Base-by-base conservation (phyloP, 1,139 yeast genomes). In the Lodderomyces pseudojiufengensis region DNA sequence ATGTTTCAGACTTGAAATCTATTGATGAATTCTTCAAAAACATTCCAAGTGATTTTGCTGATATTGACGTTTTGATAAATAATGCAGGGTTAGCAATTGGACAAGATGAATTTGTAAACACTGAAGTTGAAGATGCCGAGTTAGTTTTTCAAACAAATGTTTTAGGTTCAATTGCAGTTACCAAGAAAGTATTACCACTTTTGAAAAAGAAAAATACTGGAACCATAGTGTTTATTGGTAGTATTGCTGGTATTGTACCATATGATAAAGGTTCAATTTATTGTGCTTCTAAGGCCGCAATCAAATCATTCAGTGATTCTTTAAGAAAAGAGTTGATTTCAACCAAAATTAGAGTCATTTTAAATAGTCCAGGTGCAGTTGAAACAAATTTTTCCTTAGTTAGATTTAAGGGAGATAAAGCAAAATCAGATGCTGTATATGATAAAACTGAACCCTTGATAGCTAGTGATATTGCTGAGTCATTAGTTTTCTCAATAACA, bases 31-130 rank as follows among this genome's bases (percentile, higher is more conserved):
- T 78, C 49, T 61, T 85, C 34, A 57, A 60, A 3, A 46, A 46
- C 11, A 54, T 78, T 33, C 86, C 85, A 5, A 47, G 47, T 23
- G 83, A 75, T 25, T 78, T 76, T 50, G 30, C 35, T 3, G 78
- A 74, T 43, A 70, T 79, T 43, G 86, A 80, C 54, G 74, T 86
- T 25, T 67, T 86, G 39, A 64, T 86, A 43, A 86, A 86, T 65
- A 86, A 85, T 54, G 94, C 95, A 6, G 95, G 95, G 27, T 74
- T 81, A 59, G 95, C 92, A 2, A 63, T 77, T 33, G 95, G 95
- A 18, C 62, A 63, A 32, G 88, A 76, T 23, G 55, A 60, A 28
- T 84, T 84, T 21, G 94, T 92, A 10, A 64, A 63, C 2, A 71
- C 84, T 38, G 52, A 58, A 2, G 63, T 64, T 20, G 58, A 60